A percentile compares a stretch with the other conserved stretches of the same genome.
Evolutionary conservation across 805 yeast genomes (phyloP).

Genomic region (Saccharomycopsis microspora): DNA sequence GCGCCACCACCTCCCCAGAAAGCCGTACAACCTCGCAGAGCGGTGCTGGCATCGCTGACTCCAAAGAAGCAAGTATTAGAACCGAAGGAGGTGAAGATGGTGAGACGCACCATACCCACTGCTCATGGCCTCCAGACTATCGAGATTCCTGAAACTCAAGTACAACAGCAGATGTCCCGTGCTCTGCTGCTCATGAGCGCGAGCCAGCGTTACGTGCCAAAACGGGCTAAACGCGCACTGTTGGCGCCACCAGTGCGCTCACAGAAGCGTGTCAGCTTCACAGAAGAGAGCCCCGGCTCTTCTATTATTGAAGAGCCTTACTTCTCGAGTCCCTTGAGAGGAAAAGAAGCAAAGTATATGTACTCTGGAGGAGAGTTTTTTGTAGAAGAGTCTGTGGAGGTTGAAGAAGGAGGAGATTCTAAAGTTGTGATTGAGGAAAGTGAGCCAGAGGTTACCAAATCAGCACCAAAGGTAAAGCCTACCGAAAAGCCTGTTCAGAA

Average conservation of each 20-base stretch:
- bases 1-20: no score
- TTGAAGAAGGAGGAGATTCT: no score
- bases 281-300: conserved; percentile 14
- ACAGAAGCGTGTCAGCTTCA: conserved; percentile 14
- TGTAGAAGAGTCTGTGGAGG: no score
- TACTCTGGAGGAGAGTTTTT: no score
- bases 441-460: no score
- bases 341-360: no score
- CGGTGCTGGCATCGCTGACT: background rate
- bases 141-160: conserved; percentile 8
- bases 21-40: background rate
- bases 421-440: no score
- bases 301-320: background rate
- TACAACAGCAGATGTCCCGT: conserved; percentile 2
- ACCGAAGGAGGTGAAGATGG: conserved; percentile 3
- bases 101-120: conserved; percentile 14
- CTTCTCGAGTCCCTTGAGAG: no score
- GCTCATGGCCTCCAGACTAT: conserved; percentile 14
- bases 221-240: conserved; percentile 6
- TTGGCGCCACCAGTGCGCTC: background rate
- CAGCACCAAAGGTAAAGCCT: no score
- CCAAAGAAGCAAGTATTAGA: background rate
- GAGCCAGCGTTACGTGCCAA: background rate
- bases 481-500: no score
- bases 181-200: conserved; percentile 6